Conservation (phyloP, 2,329 filamentous ascomycete species). For the Ascochyta lentis region DNA sequence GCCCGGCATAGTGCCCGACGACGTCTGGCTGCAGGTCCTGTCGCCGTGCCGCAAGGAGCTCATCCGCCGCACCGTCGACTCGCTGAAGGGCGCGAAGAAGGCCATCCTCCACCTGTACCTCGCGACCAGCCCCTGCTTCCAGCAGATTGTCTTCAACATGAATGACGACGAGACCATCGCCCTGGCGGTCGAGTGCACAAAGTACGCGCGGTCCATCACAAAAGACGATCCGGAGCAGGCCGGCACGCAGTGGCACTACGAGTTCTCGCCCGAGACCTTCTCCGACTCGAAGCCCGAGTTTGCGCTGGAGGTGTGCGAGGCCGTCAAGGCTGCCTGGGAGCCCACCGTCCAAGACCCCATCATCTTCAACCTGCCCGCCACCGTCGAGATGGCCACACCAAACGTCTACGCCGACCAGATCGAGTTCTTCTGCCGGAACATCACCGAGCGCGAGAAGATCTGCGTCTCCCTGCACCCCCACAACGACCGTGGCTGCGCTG, state of each 20-base stretch:
- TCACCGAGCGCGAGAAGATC: conserved; percentile 83
- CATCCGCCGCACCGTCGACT: conserved; percentile 87
- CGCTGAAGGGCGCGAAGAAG: conserved; percentile 87
- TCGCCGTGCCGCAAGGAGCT: conserved; percentile 91
- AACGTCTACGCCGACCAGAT: conserved; percentile 97
- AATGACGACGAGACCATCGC: conserved; percentile 80
- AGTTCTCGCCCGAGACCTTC: conserved; percentile 88
- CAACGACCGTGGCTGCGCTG: conserved; percentile 90
- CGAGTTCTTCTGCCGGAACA: conserved; percentile 90
- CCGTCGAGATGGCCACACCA: conserved; percentile 91
- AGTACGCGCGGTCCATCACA: conserved; percentile 85
- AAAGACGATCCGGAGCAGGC: conserved; percentile 71
- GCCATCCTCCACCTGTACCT: conserved; percentile 95
- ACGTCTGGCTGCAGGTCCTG: conserved; percentile 90
- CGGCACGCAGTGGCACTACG: conserved; percentile 75
- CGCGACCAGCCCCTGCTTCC: conserved; percentile 95
- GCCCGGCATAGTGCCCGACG: conserved; percentile 80
- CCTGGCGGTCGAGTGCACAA: conserved; percentile 83
- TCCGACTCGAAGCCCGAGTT: conserved; percentile 89
- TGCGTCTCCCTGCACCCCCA: conserved; percentile 91
- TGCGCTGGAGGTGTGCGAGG: conserved; percentile 82
- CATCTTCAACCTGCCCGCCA: conserved; percentile 96
- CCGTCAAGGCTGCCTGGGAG: conserved; percentile 92
- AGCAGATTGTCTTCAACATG: conserved; percentile 87
- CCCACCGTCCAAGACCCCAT: conserved; percentile 80